These are phyloP conservation scores for Pythium dissotocum DNA, from an alignment of 352 stramenopile species.

Conservation along the genomic window DNA sequence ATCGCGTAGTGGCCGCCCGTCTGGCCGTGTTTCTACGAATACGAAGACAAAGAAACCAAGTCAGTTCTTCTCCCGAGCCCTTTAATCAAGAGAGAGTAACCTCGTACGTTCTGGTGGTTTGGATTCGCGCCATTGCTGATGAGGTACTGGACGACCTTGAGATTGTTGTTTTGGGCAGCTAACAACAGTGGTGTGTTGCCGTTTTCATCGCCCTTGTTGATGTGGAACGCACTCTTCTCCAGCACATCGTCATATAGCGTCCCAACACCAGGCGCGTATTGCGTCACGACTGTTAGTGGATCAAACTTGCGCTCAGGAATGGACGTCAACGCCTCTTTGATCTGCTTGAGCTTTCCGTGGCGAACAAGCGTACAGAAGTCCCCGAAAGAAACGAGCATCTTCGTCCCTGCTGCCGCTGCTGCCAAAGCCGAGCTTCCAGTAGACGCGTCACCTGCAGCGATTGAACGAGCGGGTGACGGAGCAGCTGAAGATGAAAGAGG, in stretches of 20 bases:
- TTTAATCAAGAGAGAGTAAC: neutral
- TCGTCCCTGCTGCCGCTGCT: slow-evolving; percentile 11
- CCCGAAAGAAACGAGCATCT: slow-evolving; percentile 61
- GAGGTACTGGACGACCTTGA: slow-evolving; percentile 90
- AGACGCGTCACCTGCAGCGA: neutral
- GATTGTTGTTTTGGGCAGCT: slow-evolving; percentile 87
- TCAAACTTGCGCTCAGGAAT: slow-evolving; percentile 90
- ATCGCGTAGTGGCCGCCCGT: slow-evolving; percentile 94
- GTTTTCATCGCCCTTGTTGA: slow-evolving; percentile 89
- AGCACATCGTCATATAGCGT: slow-evolving; percentile 91
- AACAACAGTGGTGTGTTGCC: slow-evolving; percentile 90
- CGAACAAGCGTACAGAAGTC: slow-evolving; percentile 85
- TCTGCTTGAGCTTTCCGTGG: slow-evolving; percentile 86
- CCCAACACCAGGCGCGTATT: slow-evolving; percentile 80
- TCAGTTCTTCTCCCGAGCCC: neutral
- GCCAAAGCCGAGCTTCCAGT: neutral
- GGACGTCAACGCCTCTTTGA: slow-evolving; percentile 87
- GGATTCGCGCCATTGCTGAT: slow-evolving; percentile 88
- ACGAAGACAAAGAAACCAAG: slow-evolving; percentile 8
- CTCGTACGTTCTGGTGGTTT: slow-evolving; percentile 88
- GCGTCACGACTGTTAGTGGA: slow-evolving; percentile 53
- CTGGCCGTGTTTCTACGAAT: slow-evolving; percentile 74
- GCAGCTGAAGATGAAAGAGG: neutral
- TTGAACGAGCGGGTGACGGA: slow-evolving; percentile 6
- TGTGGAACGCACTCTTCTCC: slow-evolving; percentile 88